Evolutionary conservation across 768 basidiomycete genomes (phyloP), one percentile per base, ranked within the genome.

Genomic region (Phaeotremella fagi): DNA sequence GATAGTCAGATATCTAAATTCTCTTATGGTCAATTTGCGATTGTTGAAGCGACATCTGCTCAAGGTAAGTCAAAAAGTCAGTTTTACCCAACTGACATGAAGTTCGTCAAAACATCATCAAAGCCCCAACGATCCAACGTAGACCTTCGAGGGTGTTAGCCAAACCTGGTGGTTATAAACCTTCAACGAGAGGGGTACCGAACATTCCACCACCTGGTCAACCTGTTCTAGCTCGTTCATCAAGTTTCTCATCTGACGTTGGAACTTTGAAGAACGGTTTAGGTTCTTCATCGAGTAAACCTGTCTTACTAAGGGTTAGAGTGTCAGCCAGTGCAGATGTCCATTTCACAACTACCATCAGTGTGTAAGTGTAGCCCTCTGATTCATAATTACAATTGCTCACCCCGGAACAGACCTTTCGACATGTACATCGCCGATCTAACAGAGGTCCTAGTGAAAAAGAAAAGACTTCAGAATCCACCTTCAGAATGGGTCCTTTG

Each of bases 401-500:
- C 9, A 14, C 38, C 6, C 38, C 38, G 11, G 84, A n/a, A 12
- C 46, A 69, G 68, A 1, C 71, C 90, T 7, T 84, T 88, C 14
- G 90, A 88, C 7, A 95, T 90, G 85, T 98, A 98, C 72, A 86
- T 97, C 82, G 90, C 92, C 63, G 94, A 98, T 73, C 88, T 89
- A 0, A 80, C 95, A 22, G 94, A 95, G 57, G 78, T 84, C 20
- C 49, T 76, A 3, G 67, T 63, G 54, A 61, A 63, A 46, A 75
- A 70, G 61, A 73, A 72, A 53, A 65, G 66, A 1, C 60, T 76
- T 3, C 59, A 56, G 11, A 55, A 55, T 37, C 61, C 64, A 4
- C 57, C 63, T 15, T 59, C 70, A 6, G 57, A 63, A 33, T 97
- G 90, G 76, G 75, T 73, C 0, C 59, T 76, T 1, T 68, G 72